These are phyloP conservation scores for Rubia peregrina DNA, from an alignment of 305 asterid species.

Conservation along the genomic window DNA sequence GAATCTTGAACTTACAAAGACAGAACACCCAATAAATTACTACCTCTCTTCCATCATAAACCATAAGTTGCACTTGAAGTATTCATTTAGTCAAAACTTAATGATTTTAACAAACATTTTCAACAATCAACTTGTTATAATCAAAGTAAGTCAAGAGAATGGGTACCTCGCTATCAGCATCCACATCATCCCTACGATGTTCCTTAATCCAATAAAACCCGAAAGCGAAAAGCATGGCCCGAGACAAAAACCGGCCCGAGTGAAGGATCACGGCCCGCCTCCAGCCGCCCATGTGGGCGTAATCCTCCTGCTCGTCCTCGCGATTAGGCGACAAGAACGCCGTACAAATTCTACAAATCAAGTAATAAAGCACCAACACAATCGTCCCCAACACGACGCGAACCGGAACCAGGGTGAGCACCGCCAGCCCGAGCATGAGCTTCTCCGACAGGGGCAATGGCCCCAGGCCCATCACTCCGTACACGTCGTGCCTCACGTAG, in stretches of 20 bases:
- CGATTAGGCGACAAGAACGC: conserved; percentile 50
- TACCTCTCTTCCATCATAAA: neutral
- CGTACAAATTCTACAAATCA: conserved; percentile 79
- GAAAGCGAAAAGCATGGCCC: conserved; percentile 58
- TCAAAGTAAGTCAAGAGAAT: neutral
- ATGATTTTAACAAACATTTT: no score
- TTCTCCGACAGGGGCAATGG: conserved; percentile 54
- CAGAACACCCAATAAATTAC: neutral
- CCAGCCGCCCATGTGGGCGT: conserved; percentile 87
- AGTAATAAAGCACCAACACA: conserved; percentile 56
- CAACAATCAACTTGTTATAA: no score
- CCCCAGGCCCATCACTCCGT: conserved; percentile 79
- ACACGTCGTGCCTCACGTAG: conserved; percentile 63
- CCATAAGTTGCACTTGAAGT: neutral
- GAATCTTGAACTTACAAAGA: neutral
- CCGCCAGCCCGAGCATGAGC: conserved; percentile 45
- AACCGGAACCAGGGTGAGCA: conserved; percentile 57
- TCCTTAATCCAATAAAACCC: conserved; percentile 72
- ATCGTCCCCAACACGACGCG: conserved; percentile 42
- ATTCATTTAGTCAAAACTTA: no score
- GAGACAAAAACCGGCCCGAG: conserved; percentile 53
- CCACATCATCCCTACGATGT: conserved; percentile 16
- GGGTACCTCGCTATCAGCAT: conserved; percentile 33
- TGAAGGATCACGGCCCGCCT: conserved; percentile 60
- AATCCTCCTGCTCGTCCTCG: conserved; percentile 91